These are phyloP conservation scores for Platanthera zijinensis DNA, from an alignment of 106 monocot species.

Conservation along the genomic window DNA sequence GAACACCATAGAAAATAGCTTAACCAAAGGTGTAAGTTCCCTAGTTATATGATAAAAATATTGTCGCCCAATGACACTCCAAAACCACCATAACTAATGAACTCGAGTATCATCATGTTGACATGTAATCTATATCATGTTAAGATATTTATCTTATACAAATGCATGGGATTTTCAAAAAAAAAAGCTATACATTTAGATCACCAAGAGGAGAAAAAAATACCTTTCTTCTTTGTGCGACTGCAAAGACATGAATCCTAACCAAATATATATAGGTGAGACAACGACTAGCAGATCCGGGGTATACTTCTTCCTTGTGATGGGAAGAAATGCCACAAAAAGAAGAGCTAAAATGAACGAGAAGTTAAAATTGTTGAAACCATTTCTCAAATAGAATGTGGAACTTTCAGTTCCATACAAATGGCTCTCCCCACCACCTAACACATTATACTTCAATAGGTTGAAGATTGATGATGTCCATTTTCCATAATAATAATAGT, in stretches of 20 bases:
- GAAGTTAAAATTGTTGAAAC: conserved; percentile 97
- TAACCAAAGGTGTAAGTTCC: background rate
- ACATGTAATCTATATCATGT: background rate
- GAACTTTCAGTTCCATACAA: conserved; percentile 89
- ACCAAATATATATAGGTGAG: conserved; percentile 88
- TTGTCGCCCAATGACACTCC: background rate
- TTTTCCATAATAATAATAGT: conserved; percentile 69
- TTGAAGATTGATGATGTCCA: conserved; percentile 93
- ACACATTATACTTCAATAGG: conserved; percentile 79
- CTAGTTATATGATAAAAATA: background rate
- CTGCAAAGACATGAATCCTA: conserved; percentile 94
- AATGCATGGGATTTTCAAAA: background rate
- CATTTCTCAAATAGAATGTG: conserved; percentile 80
- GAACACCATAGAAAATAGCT: background rate
- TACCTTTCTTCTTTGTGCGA: conserved; percentile 99
- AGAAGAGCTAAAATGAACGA: conserved; percentile 76
- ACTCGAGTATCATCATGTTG: background rate
- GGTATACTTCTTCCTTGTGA: conserved; percentile 66
- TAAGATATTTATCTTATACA: background rate
- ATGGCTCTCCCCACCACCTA: conserved; percentile 93
- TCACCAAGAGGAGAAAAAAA: background rate
- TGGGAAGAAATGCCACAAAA: conserved; percentile 57
- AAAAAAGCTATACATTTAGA: background rate
- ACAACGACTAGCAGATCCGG: conserved; percentile 77
- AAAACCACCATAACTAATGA: background rate